phyloP scores from a whole-genome alignment of 2,329 filamentous ascomycete genomes.

The Cordyceps militaris region DNA sequence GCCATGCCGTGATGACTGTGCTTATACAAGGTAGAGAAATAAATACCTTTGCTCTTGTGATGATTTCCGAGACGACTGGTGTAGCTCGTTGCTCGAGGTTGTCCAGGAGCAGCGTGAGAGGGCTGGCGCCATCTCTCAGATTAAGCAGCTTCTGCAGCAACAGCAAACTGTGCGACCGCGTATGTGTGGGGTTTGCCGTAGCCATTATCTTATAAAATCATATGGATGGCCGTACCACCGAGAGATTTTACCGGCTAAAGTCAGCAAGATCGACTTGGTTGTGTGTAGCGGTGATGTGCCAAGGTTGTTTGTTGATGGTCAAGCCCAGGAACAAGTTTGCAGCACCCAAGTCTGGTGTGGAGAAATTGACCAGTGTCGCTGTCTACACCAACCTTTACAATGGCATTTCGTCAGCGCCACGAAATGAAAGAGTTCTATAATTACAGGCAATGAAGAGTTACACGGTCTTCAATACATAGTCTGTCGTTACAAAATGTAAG shows the following conservation, averaged over 20 bases:
- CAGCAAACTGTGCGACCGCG: slow-evolving; percentile 76
- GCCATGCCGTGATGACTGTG: too few relatives aligned
- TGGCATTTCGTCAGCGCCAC: not conserved
- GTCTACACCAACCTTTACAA: not conserved
- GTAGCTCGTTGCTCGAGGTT: slow-evolving; percentile 73
- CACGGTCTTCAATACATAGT: too few relatives aligned
- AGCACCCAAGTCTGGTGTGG: not conserved
- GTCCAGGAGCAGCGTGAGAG: slow-evolving; percentile 80
- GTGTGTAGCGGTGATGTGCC: not conserved
- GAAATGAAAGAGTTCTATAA: too few relatives aligned
- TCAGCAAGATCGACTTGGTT: too few relatives aligned
- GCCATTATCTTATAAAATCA: slow-evolving; percentile 37
- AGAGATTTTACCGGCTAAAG: too few relatives aligned
- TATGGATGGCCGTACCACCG: not conserved
- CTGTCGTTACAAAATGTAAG: too few relatives aligned
- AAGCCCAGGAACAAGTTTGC: not conserved
- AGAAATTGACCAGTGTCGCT: not conserved
- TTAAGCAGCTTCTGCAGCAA: slow-evolving; percentile 77
- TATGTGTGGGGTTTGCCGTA: slow-evolving; percentile 53
- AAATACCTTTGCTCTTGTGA: slow-evolving; percentile 62
- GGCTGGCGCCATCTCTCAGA: slow-evolving; percentile 71
- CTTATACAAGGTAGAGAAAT: not conserved
- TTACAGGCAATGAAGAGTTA: too few relatives aligned
- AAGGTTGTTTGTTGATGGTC: too few relatives aligned
- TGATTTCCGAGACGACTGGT: slow-evolving; percentile 66